A percentile compares a stretch with the other conserved stretches of the same genome.
Conservation (phyloP, 257 asterid species). For the Fraxinus pennsylvanica region DNA sequence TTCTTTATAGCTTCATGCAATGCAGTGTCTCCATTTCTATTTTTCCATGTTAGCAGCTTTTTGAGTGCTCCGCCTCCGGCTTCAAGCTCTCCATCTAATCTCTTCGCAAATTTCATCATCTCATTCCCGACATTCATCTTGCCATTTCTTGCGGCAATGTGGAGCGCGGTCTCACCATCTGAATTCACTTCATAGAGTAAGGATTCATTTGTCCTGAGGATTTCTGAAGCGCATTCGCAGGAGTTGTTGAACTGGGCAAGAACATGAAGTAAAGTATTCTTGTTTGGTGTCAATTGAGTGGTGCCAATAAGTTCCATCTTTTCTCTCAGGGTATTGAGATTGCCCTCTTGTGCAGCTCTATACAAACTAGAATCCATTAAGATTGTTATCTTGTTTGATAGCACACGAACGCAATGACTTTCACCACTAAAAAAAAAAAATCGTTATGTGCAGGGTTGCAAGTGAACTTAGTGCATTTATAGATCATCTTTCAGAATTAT, state of each 20-base stretch:
- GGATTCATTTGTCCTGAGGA: background rate
- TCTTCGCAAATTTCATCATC: conserved; percentile 8
- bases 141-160: conserved; percentile 27
- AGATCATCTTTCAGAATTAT: background rate
- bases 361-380: conserved; percentile 9
- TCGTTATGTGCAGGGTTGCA: no score
- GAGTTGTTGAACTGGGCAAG: conserved; percentile 14
- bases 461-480: background rate
- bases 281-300: conserved; percentile 22
- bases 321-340: background rate
- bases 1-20: conserved; percentile 25
- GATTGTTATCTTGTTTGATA: background rate
- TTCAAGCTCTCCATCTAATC: background rate
- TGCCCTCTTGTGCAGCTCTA: conserved; percentile 6
- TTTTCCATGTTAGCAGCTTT: conserved; percentile 18
- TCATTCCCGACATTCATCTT: background rate
- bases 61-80: background rate
- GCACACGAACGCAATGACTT: no score
- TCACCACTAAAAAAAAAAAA: no score
- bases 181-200: conserved; percentile 6
- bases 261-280: conserved; percentile 29
- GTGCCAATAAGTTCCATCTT: background rate
- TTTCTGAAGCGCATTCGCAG: background rate
- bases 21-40: conserved; percentile 22
- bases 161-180: conserved; percentile 28